These are phyloP conservation scores for Bonnemaisonia californica DNA, from an alignment of 31 red algal genomes.

Conservation along the genomic window DNA sequence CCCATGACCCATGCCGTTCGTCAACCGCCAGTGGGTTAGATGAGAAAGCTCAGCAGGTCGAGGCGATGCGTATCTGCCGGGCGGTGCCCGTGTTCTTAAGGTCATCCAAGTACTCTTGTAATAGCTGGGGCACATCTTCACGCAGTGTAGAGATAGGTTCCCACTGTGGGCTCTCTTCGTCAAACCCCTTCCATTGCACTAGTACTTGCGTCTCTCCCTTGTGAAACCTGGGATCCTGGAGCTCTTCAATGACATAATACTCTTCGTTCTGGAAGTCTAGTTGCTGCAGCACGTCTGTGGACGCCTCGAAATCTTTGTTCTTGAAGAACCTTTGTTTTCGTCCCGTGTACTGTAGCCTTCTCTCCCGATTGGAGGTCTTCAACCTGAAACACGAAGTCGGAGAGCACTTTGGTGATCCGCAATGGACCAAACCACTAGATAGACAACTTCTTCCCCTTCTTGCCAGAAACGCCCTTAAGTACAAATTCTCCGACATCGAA, in stretches of 20 bases:
- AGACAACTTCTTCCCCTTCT: background rate
- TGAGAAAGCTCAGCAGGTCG: too few species aligned
- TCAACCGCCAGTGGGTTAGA: too few species aligned
- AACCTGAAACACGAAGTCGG: constrained; percentile 28
- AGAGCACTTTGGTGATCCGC: background rate
- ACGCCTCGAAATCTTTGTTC: constrained; percentile 26
- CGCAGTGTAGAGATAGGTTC: too few species aligned
- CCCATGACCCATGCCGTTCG: too few species aligned
- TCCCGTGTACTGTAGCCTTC: constrained; percentile 8
- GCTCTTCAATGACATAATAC: constrained; percentile 5
- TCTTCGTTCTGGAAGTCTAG: constrained; percentile 16
- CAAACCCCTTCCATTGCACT: background rate
- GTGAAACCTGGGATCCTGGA: background rate
- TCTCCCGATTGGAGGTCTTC: constrained; percentile 4
- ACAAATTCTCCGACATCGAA: constrained; percentile 30
- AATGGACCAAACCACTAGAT: constrained; percentile 28
- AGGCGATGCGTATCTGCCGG: too few species aligned
- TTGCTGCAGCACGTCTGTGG: constrained; percentile 17
- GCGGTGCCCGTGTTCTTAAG: too few species aligned
- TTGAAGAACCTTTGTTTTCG: constrained; percentile 24
- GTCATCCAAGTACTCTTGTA: too few species aligned
- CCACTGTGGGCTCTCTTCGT: too few species aligned
- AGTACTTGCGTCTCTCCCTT: background rate
- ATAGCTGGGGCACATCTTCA: too few species aligned
- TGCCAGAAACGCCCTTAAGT: background rate